Base-by-base conservation (phyloP, 306 rosid genomes). In the Quercus mongolica region DNA sequence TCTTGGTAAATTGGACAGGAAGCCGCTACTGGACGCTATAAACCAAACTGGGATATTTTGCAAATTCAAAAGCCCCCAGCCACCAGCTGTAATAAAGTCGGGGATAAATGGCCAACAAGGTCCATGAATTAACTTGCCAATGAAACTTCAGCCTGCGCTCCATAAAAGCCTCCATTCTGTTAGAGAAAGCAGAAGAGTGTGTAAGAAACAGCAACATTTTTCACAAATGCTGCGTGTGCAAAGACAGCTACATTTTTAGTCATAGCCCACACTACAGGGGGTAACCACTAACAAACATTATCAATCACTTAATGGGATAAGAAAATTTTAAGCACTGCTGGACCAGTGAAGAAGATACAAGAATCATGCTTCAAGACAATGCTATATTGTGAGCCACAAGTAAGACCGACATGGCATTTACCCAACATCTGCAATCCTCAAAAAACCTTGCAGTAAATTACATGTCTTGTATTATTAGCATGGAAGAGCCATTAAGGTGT, bases 111-210 rank as follows among this genome's bases (percentile, higher is more conserved):
- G 13, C 70, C 63, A 55, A 9, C 70, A 35, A 2, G 13, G 2
- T 21, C 51, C 73, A 51, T 4, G 28, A 11, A 21, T 62, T 21
- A 35, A 26, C 70, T 74, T 23, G 26, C 28, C 56, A 35, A 23
- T 57, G 30, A 73, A 54, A 9, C 20, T 33, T 14, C 35, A 23
- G 68, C 72, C 38, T 70, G 72, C 55, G 6, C 49, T 52, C 26
- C 35, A 51, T 56, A 25, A 28, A 73, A 19, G 75, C 79, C 26
- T 51, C 23, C 49, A 21, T 12, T 64, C 78, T 58, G 84, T 79
- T 74, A 86, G 79, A 55, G 72, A 56, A 80, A 63, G 56, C 78
- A 70, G 71, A 44, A 73, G 71, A 58, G 65, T 33, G 81, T 79
- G 21, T 67, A 35, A 35, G 72, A 33, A 19, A 1, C 18, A 13